Conservation (phyloP, 2,329 filamentous ascomycete genomes). For the Trichoderma hamatum region DNA sequence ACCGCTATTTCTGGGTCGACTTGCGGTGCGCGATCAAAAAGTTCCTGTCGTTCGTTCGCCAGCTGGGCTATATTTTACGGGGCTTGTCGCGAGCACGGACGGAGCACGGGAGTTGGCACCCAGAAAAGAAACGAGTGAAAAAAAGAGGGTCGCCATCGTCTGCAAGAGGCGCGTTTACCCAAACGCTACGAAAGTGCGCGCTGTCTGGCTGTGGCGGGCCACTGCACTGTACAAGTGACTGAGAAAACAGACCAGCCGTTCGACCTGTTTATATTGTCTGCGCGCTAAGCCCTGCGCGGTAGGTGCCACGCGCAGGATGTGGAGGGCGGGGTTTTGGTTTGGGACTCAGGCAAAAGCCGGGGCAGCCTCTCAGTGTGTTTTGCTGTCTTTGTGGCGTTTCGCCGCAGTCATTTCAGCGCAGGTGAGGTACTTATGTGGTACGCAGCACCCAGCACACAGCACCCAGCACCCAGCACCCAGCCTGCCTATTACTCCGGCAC, state of each 20-base stretch:
- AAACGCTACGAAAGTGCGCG: not conserved
- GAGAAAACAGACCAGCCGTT: not conserved
- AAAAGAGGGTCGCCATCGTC: conserved; percentile 2
- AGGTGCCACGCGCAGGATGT: conserved; percentile 31
- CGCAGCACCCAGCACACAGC: no score
- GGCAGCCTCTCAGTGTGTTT: not conserved
- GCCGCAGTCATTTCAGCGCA: not conserved
- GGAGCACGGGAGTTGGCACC: not conserved
- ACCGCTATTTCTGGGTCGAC: conserved; percentile 3
- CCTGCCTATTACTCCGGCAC: not conserved
- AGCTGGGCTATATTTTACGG: conserved; percentile 3
- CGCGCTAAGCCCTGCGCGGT: conserved; percentile 32
- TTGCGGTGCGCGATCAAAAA: conserved; percentile 8
- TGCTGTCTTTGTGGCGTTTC: no score
- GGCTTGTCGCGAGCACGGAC: conserved; percentile 2
- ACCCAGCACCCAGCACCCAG: not conserved
- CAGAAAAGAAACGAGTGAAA: not conserved
- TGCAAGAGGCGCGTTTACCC: not conserved
- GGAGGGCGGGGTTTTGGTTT: conserved; percentile 19
- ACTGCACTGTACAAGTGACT: no score
- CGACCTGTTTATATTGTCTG: not conserved
- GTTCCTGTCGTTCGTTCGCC: not conserved
- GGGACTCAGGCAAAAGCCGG: not conserved
- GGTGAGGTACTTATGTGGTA: not conserved
- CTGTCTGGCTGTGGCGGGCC: no score